A percentile compares a stretch with the other conserved stretches of the same genome.
These are phyloP conservation scores for Amylocarpus encephaloides DNA, from an alignment of 2,329 filamentous ascomycete species.

Conservation along the genomic window DNA sequence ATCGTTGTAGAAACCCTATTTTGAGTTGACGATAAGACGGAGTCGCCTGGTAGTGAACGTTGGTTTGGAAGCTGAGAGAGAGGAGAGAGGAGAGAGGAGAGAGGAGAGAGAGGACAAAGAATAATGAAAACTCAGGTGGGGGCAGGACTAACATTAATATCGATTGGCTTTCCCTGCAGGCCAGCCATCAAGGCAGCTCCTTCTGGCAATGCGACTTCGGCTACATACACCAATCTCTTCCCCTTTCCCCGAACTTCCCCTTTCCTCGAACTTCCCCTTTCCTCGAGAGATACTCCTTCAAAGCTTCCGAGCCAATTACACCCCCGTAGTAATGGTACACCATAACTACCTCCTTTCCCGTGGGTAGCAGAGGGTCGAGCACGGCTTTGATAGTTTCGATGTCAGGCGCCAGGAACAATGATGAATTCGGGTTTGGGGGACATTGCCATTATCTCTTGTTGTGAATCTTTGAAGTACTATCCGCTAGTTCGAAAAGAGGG, in stretches of 20 bases:
- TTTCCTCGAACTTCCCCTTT: conserved; percentile 19
- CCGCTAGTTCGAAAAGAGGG: background rate
- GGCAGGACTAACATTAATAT: background rate
- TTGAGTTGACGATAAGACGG: background rate
- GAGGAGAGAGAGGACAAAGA: too few relatives aligned
- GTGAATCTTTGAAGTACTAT: background rate
- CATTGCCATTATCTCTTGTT: background rate
- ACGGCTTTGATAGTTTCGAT: conserved; percentile 33
- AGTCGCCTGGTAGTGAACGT: background rate
- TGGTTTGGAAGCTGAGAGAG: background rate
- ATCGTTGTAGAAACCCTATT: conserved; percentile 6
- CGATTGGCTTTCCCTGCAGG: background rate
- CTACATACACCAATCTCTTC: conserved; percentile 17
- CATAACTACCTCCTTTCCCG: conserved; percentile 35
- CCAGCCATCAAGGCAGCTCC: background rate
- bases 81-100: background rate
- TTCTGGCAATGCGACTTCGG: conserved; percentile 13
- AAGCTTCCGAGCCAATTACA: conserved; percentile 31
- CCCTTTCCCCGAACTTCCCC: conserved; percentile 33
- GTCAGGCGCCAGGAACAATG: conserved; percentile 27
- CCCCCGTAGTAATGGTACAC: conserved; percentile 37
- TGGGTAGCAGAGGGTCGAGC: conserved; percentile 33
- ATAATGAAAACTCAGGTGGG: too few relatives aligned
- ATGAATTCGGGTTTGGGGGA: conserved; percentile 22
- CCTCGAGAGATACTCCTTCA: conserved; percentile 26